Evolutionary conservation across 371 early-diverging fungal species (phyloP).

Genomic region (Apophysomyces variabilis): DNA sequence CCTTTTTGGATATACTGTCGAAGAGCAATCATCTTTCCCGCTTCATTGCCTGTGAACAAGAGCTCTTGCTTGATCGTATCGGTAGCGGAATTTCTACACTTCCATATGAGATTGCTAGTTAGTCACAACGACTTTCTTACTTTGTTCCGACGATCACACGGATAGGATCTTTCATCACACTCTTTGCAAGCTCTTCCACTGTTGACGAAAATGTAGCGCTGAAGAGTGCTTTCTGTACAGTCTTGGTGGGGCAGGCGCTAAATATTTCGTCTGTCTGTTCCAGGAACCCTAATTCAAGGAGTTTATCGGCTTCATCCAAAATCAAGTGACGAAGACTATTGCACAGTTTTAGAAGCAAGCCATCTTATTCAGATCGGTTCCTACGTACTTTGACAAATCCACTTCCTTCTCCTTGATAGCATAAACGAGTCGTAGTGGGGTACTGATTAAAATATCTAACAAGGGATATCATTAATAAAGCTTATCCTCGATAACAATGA

Average conservation of each 20-base stretch:
- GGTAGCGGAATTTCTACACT: constrained; percentile 80
- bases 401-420: constrained; percentile 83
- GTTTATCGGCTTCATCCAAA: constrained; percentile 94
- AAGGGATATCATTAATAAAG: not conserved
- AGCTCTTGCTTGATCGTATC: constrained; percentile 90
- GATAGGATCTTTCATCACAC: constrained; percentile 89
- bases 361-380: not conserved
- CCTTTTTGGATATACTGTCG: constrained; percentile 84
- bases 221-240: constrained; percentile 87
- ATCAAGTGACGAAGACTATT: constrained; percentile 70
- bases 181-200: constrained; percentile 88
- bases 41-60: constrained; percentile 92
- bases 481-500: not conserved
- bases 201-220: constrained; percentile 94
- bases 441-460: constrained; percentile 86
- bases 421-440: constrained; percentile 89
- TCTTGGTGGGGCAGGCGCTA: constrained; percentile 79
- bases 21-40: constrained; percentile 92
- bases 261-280: constrained; percentile 90
- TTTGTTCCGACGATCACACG: constrained; percentile 89
- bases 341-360: too few species aligned
- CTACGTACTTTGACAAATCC: constrained; percentile 67
- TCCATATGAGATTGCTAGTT: not conserved
- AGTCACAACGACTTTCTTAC: constrained; percentile 35
- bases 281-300: constrained; percentile 91